Conservation (phyloP, 768 basidiomycete genomes). For the Lanmaoa rubissima region DNA sequence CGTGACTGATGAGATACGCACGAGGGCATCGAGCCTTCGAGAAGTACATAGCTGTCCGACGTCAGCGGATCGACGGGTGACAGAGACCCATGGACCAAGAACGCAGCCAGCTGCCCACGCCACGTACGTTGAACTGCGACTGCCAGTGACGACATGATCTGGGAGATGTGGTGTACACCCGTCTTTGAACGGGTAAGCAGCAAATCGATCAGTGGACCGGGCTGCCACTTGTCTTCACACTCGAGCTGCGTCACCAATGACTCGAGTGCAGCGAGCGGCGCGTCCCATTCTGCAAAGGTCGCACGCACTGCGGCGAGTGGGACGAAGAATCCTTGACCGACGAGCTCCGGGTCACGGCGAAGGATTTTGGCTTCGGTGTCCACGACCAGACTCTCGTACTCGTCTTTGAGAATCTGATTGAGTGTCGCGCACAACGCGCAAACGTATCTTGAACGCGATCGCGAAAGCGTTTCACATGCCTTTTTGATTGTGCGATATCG, state of each 20-base stretch:
- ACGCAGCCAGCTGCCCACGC: slow-evolving; percentile 79
- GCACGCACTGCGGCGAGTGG: slow-evolving; percentile 83
- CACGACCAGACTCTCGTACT: slow-evolving; percentile 78
- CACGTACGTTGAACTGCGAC: slow-evolving; percentile 78
- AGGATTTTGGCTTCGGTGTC: slow-evolving; percentile 81
- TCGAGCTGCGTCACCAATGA: slow-evolving; percentile 63
- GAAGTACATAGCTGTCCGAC: slow-evolving; percentile 54
- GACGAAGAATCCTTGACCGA: slow-evolving; percentile 80
- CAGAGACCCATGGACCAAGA: slow-evolving; percentile 77
- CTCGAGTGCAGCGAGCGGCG: slow-evolving; percentile 72
- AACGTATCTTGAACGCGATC: slow-evolving; percentile 70
- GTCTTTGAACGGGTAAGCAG: slow-evolving; percentile 69
- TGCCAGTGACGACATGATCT: slow-evolving; percentile 69
- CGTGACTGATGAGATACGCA: slow-evolving; percentile 70
- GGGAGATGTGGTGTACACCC: slow-evolving; percentile 73
- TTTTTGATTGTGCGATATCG: slow-evolving; percentile 73
- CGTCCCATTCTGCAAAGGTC: slow-evolving; percentile 85
- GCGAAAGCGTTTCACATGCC: slow-evolving; percentile 48
- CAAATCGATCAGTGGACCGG: slow-evolving; percentile 80
- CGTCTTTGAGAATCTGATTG: slow-evolving; percentile 68
- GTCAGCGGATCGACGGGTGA: slow-evolving; percentile 61
- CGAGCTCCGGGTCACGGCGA: slow-evolving; percentile 68
- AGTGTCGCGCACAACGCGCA: slow-evolving; percentile 76
- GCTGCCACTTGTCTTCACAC: slow-evolving; percentile 49
- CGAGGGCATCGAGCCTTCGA: slow-evolving; percentile 68